These are phyloP conservation scores for Fonsecaea erecta DNA, from an alignment of 2,329 filamentous ascomycete genomes.

Conservation along the genomic window DNA sequence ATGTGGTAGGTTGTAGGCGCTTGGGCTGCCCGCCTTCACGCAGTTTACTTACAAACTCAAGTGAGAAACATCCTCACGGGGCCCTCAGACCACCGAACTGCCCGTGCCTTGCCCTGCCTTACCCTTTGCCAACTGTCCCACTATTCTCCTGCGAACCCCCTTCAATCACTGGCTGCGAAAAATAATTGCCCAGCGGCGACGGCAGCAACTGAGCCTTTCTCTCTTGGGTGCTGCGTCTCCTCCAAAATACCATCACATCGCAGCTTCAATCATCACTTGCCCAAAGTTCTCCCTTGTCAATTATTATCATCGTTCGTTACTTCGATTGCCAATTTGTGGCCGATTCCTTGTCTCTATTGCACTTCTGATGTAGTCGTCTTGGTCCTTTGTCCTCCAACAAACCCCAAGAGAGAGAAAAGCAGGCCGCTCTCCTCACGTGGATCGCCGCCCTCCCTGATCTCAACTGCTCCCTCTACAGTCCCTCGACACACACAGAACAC, in stretches of 20 bases:
- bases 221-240: slow-evolving; percentile 10
- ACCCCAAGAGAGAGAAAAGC: slow-evolving; percentile 4
- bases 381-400: slow-evolving; percentile 19
- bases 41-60: not conserved
- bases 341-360: slow-evolving; percentile 1
- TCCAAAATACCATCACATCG: slow-evolving; percentile 7
- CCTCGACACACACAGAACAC: slow-evolving; percentile 8
- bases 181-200: slow-evolving; percentile 12
- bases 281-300: slow-evolving; percentile 2
- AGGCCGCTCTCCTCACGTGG: slow-evolving; percentile 13
- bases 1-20: not conserved
- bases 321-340: not conserved
- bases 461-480: slow-evolving; percentile 1
- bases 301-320: slow-evolving; percentile 13
- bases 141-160: slow-evolving; percentile 6
- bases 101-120: slow-evolving; percentile 1
- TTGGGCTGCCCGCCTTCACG: not conserved
- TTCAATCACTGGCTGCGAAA: slow-evolving; percentile 11
- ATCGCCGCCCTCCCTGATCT: not conserved
- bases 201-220: slow-evolving; percentile 3
- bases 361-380: slow-evolving; percentile 21
- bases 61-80: no score
- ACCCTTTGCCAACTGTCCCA: not conserved
- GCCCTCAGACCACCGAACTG: slow-evolving; percentile 4
- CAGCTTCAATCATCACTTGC: slow-evolving; percentile 7